These are phyloP conservation scores for Entamoeba dispar DNA, from an alignment of 208 protist species.

Conservation along the genomic window DNA sequence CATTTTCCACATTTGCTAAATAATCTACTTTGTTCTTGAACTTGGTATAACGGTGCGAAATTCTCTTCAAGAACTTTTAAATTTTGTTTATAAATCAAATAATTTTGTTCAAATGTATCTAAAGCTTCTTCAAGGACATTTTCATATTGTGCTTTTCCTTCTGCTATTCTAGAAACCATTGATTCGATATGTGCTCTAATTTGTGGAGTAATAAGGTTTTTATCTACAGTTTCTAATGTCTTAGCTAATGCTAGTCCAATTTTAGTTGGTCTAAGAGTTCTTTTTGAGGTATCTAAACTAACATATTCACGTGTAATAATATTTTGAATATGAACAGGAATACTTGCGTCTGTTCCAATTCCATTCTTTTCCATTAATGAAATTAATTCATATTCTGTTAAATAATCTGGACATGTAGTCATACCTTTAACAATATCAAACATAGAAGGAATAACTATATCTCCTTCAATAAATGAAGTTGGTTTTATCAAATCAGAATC, in stretches of 20 bases:
- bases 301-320: constrained; percentile 40
- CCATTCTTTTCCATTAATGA: constrained; percentile 42
- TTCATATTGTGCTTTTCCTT: constrained; percentile 50
- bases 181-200: constrained; percentile 65
- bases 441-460: neutral
- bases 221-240: constrained; percentile 65
- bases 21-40: neutral
- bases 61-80: constrained; percentile 53
- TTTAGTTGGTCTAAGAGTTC: constrained; percentile 58
- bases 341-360: constrained; percentile 50
- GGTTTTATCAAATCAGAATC: too few species aligned
- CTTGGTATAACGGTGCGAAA: neutral
- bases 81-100: constrained; percentile 59
- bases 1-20: neutral
- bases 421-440: neutral
- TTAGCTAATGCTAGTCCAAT: constrained; percentile 66
- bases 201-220: constrained; percentile 61
- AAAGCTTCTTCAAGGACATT: constrained; percentile 18
- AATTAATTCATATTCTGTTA: constrained; percentile 45
- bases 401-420: constrained; percentile 30
- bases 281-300: neutral
- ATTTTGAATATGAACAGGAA: constrained; percentile 44
- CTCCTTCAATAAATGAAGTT: neutral
- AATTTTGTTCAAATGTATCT: constrained; percentile 41
- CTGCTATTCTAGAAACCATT: constrained; percentile 63